Evolutionary conservation across 345 rosid genomes (phyloP).

Genomic region (Populus davidiana): DNA sequence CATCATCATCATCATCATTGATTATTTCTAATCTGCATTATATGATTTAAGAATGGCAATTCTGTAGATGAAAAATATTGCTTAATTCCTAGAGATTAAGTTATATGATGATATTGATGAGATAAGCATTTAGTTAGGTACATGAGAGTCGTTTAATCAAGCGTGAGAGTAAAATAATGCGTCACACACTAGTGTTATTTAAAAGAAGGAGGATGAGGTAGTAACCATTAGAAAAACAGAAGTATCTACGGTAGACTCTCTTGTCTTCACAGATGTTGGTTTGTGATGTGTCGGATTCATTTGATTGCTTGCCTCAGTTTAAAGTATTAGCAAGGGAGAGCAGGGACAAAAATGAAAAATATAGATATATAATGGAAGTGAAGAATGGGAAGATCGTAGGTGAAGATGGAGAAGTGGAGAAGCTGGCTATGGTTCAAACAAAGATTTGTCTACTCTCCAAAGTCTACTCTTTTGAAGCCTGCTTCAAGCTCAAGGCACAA

Average conservation of each 20-base stretch:
- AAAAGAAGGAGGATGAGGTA: neutral
- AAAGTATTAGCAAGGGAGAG: slow-evolving; percentile 15
- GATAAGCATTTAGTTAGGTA: neutral
- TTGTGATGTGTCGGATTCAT: slow-evolving; percentile 34
- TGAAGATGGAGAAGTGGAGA: slow-evolving; percentile 39
- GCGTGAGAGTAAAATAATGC: neutral
- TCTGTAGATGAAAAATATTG: neutral
- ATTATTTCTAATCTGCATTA: neutral
- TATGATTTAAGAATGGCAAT: neutral
- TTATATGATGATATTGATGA: neutral
- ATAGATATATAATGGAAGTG: neutral
- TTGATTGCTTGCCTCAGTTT: slow-evolving; percentile 22
- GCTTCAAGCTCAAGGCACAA: slow-evolving; percentile 33
- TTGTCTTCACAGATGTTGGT: slow-evolving; percentile 31
- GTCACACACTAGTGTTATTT: neutral
- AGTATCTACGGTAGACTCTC: neutral
- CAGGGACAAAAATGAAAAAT: neutral
- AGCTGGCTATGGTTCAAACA: slow-evolving; percentile 35
- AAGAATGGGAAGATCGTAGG: slow-evolving; percentile 1
- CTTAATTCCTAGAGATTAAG: neutral
- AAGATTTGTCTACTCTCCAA: slow-evolving; percentile 30
- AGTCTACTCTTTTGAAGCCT: slow-evolving; percentile 38
- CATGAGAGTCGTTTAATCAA: neutral
- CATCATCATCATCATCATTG: neutral
- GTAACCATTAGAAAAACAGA: neutral